phyloP scores from a whole-genome alignment of 2,329 filamentous ascomycete species.

The Tolypocladium inflatum region DNA sequence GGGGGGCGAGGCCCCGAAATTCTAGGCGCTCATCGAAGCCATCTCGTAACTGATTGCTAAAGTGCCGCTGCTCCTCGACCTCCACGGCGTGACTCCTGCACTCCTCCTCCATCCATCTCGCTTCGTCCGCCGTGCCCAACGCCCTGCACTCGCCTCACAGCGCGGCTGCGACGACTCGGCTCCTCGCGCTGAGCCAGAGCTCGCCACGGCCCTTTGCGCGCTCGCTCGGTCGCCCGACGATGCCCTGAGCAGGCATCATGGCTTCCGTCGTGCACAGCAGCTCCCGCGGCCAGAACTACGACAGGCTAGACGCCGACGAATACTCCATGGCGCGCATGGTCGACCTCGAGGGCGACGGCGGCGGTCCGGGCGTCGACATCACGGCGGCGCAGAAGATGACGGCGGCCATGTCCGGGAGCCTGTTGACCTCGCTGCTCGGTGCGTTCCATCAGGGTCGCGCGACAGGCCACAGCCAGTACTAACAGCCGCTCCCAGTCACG shows the following conservation, averaged over 20 bases:
- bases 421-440: conserved; percentile 86
- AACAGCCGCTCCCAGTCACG: conserved; percentile 52
- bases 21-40: conserved; percentile 1
- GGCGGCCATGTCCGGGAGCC: conserved; percentile 81
- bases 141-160: not conserved
- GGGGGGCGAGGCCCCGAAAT: conserved; percentile 1
- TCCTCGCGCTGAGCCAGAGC: not conserved
- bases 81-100: not conserved
- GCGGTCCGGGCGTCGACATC: conserved; percentile 49
- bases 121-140: not conserved
- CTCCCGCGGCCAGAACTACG: conserved; percentile 14
- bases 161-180: conserved; percentile 2
- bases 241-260: conserved; percentile 4
- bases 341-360: conserved; percentile 7
- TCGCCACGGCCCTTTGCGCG: not conserved
- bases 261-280: conserved; percentile 5
- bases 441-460: conserved; percentile 18
- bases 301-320: conserved; percentile 18
- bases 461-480: not conserved
- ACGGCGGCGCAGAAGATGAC: conserved; percentile 88
- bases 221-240: not conserved
- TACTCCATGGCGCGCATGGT: conserved; percentile 18
- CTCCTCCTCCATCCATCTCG: not conserved
- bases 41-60: conserved; percentile 2
- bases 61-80: not conserved